Conservation (phyloP, 2,329 filamentous ascomycete genomes). For the Fusarium proliferatum region DNA sequence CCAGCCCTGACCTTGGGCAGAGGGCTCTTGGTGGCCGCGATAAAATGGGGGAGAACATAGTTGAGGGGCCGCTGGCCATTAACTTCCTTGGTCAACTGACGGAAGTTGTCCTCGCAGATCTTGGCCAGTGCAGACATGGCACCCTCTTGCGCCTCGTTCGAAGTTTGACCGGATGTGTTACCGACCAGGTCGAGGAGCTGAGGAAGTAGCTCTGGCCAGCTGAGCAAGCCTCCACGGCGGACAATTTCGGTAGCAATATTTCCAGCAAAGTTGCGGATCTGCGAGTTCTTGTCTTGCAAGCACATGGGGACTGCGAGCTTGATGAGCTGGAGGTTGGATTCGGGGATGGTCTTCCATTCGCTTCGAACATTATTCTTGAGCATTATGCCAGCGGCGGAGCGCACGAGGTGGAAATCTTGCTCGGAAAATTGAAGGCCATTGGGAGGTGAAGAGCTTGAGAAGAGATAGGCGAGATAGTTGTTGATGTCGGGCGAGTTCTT, state of each 20-base stretch:
- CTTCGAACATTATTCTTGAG: constrained; percentile 92
- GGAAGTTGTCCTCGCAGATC: constrained; percentile 96
- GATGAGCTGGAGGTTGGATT: constrained; percentile 78
- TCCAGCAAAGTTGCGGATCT: constrained; percentile 89
- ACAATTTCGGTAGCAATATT: constrained; percentile 96
- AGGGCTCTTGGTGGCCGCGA: constrained; percentile 83
- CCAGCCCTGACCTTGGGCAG: constrained; percentile 81
- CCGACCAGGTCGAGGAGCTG: constrained; percentile 82
- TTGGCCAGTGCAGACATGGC: constrained; percentile 93
- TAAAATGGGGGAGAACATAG: constrained; percentile 88
- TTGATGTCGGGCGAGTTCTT: constrained; percentile 92
- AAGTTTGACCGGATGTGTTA: constrained; percentile 75
- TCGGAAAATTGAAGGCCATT: constrained; percentile 68
- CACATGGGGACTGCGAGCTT: constrained; percentile 81
- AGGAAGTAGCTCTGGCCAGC: constrained; percentile 90
- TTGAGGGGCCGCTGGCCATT: constrained; percentile 88
- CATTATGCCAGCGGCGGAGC: constrained; percentile 91
- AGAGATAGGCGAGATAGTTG: constrained; percentile 95
- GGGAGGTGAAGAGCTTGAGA: constrained; percentile 76
- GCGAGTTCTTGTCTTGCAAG: constrained; percentile 81
- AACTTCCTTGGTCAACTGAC: constrained; percentile 86
- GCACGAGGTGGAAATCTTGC: constrained; percentile 77
- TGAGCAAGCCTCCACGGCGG: constrained; percentile 82
- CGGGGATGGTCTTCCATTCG: constrained; percentile 80
- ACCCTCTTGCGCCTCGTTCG: constrained; percentile 84